phyloP scores from a whole-genome alignment of 78 protist genomes.

The Dictyostelium firmibasis region DNA sequence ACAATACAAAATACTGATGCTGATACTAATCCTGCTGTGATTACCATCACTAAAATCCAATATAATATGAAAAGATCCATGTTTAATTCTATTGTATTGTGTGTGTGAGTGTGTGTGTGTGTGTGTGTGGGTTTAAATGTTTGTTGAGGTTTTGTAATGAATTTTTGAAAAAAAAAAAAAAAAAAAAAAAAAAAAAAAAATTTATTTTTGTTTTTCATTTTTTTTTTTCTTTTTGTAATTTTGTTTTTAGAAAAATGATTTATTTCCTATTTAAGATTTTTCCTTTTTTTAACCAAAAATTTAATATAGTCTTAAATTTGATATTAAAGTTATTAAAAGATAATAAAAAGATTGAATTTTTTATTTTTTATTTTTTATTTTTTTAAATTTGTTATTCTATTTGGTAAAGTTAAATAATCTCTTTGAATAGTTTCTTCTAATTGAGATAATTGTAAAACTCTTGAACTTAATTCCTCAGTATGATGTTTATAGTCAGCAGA shows the following conservation, averaged over 20 bases:
- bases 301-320: too few species aligned
- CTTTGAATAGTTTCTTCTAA: conserved; percentile 61
- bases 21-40: conserved; percentile 35
- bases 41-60: conserved; percentile 24
- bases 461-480: conserved; percentile 45
- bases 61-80: conserved; percentile 27
- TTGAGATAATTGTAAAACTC: conserved; percentile 30
- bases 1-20: conserved; percentile 52
- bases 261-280: not conserved
- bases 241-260: not conserved
- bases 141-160: not conserved
- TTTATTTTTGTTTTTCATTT: not conserved
- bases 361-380: not conserved
- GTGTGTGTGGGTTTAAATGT: not conserved
- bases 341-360: too few species aligned
- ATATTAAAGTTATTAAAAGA: too few species aligned
- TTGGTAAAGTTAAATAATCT: conserved; percentile 49
- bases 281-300: not conserved
- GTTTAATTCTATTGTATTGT: not conserved
- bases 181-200: not conserved
- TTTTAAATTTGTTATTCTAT: not conserved
- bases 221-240: not conserved
- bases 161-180: too few species aligned
- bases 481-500: conserved; percentile 38
- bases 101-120: not conserved